Evolutionary conservation across 495 filamentous ascomycete species (phyloP), one percentile per base, ranked within the genome.

Genomic region (Penicillium fimorum): DNA sequence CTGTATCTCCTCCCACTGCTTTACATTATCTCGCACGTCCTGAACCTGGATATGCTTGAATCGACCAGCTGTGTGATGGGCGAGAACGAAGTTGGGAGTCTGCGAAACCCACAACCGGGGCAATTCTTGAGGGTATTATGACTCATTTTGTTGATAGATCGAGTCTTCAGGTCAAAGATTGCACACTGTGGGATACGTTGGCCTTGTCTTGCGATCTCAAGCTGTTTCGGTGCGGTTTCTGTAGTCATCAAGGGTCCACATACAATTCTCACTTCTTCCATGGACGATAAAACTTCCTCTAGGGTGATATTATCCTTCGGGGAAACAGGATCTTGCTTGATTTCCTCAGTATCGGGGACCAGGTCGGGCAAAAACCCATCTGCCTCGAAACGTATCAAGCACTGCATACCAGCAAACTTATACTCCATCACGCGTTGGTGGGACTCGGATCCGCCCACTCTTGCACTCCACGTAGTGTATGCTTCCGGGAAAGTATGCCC

Each of bases 121-220:
- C 12, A 84, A 59, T 38, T 82, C 72, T 2, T 82, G 43, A 83
- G 64, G 3, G 59, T 66, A 24, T 77, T 66, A 8, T 77, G 58
- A 24, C 68, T 56, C 22, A 61, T 62, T 29, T 70, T 69, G 17
- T 9, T 40, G 41, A 74, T 63, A 20, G 74, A 77, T 9, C 84
- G 78, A 1, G 87, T 91, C 59, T 89, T 89, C 47, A 90, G 70
- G 53, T 89, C 86, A 61, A 89, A 84, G n/a, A 87, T 67, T 9
- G 74, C 66, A 5, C 65, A 30, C 49, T 87, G 85, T 9, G 70
- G 60, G 17, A 64, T 47, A 29, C 29, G 4, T 4, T 45, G 41
- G 24, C 64, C 66, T 10, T 41, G 51, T 4, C 27, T 47, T 13
- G 30, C 18, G 33, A 66, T 42, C 0, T 17, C 29, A 9, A 68